Base-by-base conservation (phyloP, 371 early-diverging fungal genomes). In the Mucor velutinosus region DNA sequence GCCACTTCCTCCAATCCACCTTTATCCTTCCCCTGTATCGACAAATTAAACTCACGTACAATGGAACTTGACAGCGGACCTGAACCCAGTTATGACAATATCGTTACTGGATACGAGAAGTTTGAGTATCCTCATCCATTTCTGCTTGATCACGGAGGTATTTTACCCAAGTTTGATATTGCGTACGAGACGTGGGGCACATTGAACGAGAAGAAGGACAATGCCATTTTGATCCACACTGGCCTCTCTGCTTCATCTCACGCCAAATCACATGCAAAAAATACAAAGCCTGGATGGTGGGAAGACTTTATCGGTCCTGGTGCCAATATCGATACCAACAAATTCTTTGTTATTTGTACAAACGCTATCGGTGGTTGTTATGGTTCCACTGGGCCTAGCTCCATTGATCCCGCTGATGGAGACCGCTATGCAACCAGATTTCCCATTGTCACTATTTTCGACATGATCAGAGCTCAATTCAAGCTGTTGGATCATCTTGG, bases 391-490 rank as follows among this genome's bases (percentile, higher is more conserved):
- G 95, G 95, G 0, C 95, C 95, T 1, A 84, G 88, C 1, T 89
- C 92, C 0, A 80, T 93, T 25, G 91, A 94, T 67, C 90, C 92
- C 23, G 83, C 82, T 23, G 90, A 91, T 60, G 82, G 81, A 15
- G 79, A 84, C 63, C 89, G 90, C 0, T 98, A 96, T 76, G 97
- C 93, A 1, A 94, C 95, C 0, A 76, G 90, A 29, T 98, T 98
- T 74, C 98, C 98, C 14, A 87, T 95, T 58, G 68, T 98, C 23
- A 95, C 98, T 12, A 87, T 98, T 19, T 94, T 91, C 83, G 98
- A 98, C 73, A 96, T 96, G 94, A 90, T 96, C 11, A 86, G 95
- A 29, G 96, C 97, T 11, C 98, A 98, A 74, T 94, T 96, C 70
- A 77, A 85, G 49, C 74, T 98, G 68, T 72, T 97, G 59, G 94